These are phyloP conservation scores for Senecio squalidus DNA, from an alignment of 140 eudicot genomes.

Conservation along the genomic window DNA sequence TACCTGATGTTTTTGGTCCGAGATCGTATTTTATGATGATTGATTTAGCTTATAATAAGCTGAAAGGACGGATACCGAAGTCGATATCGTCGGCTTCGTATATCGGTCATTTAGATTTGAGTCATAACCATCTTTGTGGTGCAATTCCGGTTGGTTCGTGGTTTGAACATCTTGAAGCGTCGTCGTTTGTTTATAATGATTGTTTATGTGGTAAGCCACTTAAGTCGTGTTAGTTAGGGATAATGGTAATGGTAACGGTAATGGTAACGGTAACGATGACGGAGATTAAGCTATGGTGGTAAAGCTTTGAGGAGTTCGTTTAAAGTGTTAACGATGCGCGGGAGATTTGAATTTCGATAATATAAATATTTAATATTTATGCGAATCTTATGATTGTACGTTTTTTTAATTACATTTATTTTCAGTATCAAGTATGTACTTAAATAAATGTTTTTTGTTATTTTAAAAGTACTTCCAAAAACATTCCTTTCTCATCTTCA, in stretches of 20 bases:
- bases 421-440: too few relatives aligned
- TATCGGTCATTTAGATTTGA: slow-evolving; percentile 79
- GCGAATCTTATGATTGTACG: too few relatives aligned
- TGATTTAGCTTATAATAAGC: slow-evolving; percentile 60
- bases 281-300: too few relatives aligned
- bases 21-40: slow-evolving; percentile 71
- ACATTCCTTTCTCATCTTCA: too few relatives aligned
- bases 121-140: slow-evolving; percentile 88
- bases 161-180: slow-evolving; percentile 71
- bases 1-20: slow-evolving; percentile 83
- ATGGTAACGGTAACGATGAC: not conserved
- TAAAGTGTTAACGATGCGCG: too few relatives aligned
- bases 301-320: too few relatives aligned
- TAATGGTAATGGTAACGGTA: not conserved
- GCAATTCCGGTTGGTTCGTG: slow-evolving; percentile 71
- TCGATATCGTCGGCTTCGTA: slow-evolving; percentile 57
- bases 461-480: too few relatives aligned
- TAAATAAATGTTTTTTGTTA: too few relatives aligned
- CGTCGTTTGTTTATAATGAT: slow-evolving; percentile 55
- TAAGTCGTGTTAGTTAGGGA: slow-evolving; percentile 27
- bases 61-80: slow-evolving; percentile 66
- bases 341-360: slow-evolving; percentile 12
- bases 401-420: too few relatives aligned
- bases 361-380: too few relatives aligned
- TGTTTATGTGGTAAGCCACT: slow-evolving; percentile 75